phyloP scores from a whole-genome alignment of 2,329 filamentous ascomycete species.

The Plenodomus lindquistii region DNA sequence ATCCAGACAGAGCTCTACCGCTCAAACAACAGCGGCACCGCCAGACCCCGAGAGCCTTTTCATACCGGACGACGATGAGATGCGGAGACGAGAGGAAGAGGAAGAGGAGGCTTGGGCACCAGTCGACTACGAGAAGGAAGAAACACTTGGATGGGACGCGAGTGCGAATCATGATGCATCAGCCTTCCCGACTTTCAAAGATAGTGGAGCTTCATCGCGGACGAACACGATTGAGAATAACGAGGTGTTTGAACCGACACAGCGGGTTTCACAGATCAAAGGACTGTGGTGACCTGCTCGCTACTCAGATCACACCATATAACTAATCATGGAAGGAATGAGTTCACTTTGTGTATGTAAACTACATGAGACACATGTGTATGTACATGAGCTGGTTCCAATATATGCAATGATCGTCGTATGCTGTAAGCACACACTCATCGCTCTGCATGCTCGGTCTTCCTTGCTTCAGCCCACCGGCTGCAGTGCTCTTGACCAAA shows the following conservation, averaged over 20 bases:
- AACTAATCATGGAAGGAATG: neutral
- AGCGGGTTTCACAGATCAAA: conserved; percentile 66
- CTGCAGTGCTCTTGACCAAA: neutral
- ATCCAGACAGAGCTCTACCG: conserved; percentile 26
- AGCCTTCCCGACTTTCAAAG: conserved; percentile 51
- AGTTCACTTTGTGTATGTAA: neutral
- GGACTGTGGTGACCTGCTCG: conserved; percentile 31
- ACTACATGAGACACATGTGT: neutral
- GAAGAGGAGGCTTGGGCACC: conserved; percentile 74
- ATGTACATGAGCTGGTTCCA: too few species aligned
- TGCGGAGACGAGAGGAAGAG: conserved; percentile 59
- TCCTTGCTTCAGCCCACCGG: neutral
- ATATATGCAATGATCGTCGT: too few species aligned
- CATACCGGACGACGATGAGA: conserved; percentile 68
- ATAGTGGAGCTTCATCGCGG: conserved; percentile 40
- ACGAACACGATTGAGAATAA: conserved; percentile 30
- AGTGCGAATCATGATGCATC: conserved; percentile 56
- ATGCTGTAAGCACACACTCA: too few species aligned
- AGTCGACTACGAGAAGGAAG: conserved; percentile 66
- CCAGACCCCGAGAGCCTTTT: conserved; percentile 71
- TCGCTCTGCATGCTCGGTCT: too few species aligned
- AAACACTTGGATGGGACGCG: conserved; percentile 74
- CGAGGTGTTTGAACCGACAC: conserved; percentile 68
- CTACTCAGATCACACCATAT: neutral
- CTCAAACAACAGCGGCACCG: conserved; percentile 42